Percentiles rank a stretch among this genome's conserved stretches.
Conservation (phyloP, 108 stramenopile species). For the Cyclotella cryptica region DNA sequence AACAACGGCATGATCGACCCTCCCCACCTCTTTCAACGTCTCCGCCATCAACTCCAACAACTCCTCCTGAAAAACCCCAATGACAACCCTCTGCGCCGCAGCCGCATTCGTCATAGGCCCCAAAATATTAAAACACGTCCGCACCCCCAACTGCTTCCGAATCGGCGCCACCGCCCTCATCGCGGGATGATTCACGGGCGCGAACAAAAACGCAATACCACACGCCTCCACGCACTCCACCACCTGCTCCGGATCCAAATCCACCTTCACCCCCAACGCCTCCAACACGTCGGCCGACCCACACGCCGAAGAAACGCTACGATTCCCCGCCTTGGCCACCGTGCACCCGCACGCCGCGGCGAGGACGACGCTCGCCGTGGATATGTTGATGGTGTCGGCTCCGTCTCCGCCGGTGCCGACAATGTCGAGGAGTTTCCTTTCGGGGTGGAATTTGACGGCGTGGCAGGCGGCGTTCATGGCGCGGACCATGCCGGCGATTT, state of each 20-base stretch:
- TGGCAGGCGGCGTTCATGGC: slow-evolving; percentile 93
- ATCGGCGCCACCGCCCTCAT: slow-evolving; percentile 97
- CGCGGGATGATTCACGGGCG: slow-evolving; percentile 97
- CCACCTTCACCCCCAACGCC: slow-evolving; percentile 94
- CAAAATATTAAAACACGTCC: slow-evolving; percentile 97
- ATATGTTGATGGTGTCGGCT: slow-evolving; percentile 98
- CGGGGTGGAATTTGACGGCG: slow-evolving; percentile 63
- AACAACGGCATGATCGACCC: slow-evolving; percentile 97
- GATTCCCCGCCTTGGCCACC: slow-evolving; percentile 97
- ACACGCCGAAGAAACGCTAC: slow-evolving; percentile 90
- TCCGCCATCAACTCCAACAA: slow-evolving; percentile 91
- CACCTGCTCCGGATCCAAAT: slow-evolving; percentile 88
- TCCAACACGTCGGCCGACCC: slow-evolving; percentile 97
- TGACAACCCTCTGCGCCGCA: slow-evolving; percentile 93
- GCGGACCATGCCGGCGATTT: slow-evolving; percentile 96
- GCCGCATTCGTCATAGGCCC: slow-evolving; percentile 99
- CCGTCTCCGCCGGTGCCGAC: slow-evolving; percentile 99
- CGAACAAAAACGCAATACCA: slow-evolving; percentile 97
- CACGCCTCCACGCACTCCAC: slow-evolving; percentile 88
- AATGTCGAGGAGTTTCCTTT: slow-evolving; percentile 93
- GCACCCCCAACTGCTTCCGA: slow-evolving; percentile 92
- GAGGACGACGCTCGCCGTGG: slow-evolving; percentile 92
- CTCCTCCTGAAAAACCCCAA: slow-evolving; percentile 96
- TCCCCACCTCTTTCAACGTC: slow-evolving; percentile 89
- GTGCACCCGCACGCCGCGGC: slow-evolving; percentile 96